A percentile compares a stretch with the other conserved stretches of the same genome.
Evolutionary conservation across 371 early-diverging fungal species (phyloP).

Genomic region (Saksenaea oblongispora): DNA sequence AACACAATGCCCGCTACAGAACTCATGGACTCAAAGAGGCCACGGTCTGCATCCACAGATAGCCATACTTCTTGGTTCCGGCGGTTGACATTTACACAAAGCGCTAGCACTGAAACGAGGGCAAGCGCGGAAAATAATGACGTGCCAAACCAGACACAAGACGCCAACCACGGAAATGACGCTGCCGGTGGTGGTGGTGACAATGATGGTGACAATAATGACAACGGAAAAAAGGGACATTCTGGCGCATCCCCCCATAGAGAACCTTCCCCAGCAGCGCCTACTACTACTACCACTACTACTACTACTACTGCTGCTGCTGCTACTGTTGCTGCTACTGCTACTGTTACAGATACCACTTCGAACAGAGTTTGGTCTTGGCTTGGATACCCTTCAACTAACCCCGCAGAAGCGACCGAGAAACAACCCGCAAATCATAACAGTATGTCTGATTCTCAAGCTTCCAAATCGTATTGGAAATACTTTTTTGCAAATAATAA

Average conservation of each 20-base stretch:
- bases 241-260: background rate
- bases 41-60: constrained; percentile 12
- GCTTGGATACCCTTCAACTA: background rate
- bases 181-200: background rate
- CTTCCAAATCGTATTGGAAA: background rate
- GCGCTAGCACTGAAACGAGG: background rate
- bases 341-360: background rate
- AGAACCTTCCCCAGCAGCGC: background rate
- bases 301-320: background rate
- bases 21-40: background rate
- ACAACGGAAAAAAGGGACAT: background rate
- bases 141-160: background rate
- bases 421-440: background rate
- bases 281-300: background rate
- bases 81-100: constrained; percentile 10
- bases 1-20: background rate
- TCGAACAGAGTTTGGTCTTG: background rate
- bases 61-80: constrained; percentile 15
- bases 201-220: background rate
- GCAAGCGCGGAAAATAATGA: background rate
- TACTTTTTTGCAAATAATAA: constrained; percentile 1
- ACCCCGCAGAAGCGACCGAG: background rate
- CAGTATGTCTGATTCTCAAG: background rate
- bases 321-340: background rate
- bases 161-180: background rate